Base-by-base conservation (phyloP, 192 early-diverging fungal genomes). In the Cetraspora pellucida region DNA sequence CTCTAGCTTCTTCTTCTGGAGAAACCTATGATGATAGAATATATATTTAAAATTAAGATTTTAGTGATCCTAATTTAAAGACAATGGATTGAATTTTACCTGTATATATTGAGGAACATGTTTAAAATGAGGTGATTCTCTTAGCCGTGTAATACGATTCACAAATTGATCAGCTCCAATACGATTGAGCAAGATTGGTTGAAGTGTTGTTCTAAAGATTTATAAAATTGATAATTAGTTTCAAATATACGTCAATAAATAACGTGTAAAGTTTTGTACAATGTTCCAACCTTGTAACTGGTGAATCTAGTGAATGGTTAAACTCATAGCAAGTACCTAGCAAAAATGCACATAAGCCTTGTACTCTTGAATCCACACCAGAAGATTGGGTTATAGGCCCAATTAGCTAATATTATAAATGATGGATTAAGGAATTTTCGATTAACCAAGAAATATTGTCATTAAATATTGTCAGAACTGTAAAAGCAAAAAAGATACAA, bases 381-480 rank as follows among this genome's bases (percentile, higher is more conserved):
- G 96, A 93, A 0, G 94, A 91, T 64, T 95, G 93, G 65, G 86
- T 93, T 60, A 99, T 92, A 82, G 95, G 89, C 79, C 96, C 94
- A 17, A 97, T 94, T 31, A 99, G 80, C 94, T 95, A 77, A 46
- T 21, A 49, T 10, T 45, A 66, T 44, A 45, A 14, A 54, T 37
- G 0, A 59, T 70, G 2, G 64, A 72, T 14, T 31, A 52, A 66
- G 73, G 31, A n/a, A 28, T 47, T 66, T 1, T 6, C 58, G 10
- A 50, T 66, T 14, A 54, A 16, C 27, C 13, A 45, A 23, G n/a
- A 50, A 17, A 21, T 21, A 50, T 49, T 19, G 6, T 14, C 43
- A 44, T 47, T 45, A 68, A 25, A 49, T 49, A 47, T 14, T 21
- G 21, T 8, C 16, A 59, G 14, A 73, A 55, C 9, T 63, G 13